phyloP scores from a whole-genome alignment of 2,329 filamentous ascomycete species.

The Knufia petricola region DNA sequence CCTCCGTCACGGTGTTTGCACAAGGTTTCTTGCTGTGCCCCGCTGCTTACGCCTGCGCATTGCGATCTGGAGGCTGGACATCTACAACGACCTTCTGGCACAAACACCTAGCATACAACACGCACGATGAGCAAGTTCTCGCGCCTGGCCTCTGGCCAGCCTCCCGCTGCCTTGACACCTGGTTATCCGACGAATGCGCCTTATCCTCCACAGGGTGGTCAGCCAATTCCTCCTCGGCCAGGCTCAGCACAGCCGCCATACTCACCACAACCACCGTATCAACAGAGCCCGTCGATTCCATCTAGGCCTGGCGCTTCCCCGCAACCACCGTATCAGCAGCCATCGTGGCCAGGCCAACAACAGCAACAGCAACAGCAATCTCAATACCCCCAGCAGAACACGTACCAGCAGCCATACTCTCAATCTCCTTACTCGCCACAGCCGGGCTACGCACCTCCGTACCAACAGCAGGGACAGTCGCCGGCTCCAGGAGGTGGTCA shows the following conservation, averaged over 20 bases:
- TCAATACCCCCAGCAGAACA: conserved; percentile 21
- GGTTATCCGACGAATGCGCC: conserved; percentile 5
- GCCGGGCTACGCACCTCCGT: conserved; percentile 33
- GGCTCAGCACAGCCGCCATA: conserved; percentile 29
- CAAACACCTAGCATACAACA: conserved; percentile 15
- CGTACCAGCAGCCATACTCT: conserved; percentile 23
- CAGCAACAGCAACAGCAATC: conserved; percentile 31
- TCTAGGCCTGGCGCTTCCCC: conserved; percentile 29
- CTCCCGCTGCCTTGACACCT: conserved; percentile 4
- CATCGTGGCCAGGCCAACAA: conserved; percentile 32
- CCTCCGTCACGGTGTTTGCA: not conserved
- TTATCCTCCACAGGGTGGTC: conserved; percentile 8
- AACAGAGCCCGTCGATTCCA: conserved; percentile 28
- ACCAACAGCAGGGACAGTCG: conserved; percentile 27
- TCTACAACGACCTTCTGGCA: not conserved
- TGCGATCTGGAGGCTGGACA: conserved; percentile 13
- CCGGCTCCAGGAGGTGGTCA: conserved; percentile 21
- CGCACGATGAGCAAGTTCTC: conserved; percentile 27
- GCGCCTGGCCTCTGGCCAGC: conserved; percentile 13
- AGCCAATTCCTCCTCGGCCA: conserved; percentile 23
- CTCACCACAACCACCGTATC: conserved; percentile 30
- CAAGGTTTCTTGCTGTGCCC: conserved; percentile 8
- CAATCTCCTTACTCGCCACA: conserved; percentile 25
- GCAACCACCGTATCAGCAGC: conserved; percentile 21
- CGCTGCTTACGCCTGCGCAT: conserved; percentile 13